Evolutionary conservation across 2,329 filamentous ascomycete genomes (phyloP).

Genomic region (Diatrype stigma): DNA sequence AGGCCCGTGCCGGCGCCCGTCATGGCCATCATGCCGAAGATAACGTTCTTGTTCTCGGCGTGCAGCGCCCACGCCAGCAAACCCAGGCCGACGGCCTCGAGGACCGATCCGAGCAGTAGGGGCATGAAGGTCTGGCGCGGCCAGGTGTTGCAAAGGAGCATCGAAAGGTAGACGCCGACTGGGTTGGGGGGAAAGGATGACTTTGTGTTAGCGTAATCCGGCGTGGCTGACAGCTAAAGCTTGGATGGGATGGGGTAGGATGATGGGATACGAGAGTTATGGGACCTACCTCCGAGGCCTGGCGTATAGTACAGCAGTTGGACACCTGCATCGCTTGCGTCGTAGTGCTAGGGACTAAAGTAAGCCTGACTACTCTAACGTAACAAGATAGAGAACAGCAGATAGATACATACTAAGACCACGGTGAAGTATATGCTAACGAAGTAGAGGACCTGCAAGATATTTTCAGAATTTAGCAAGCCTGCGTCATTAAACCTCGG

Average conservation of each 20-base stretch:
- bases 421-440: constrained; percentile 64
- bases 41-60: constrained; percentile 39
- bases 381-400: no score
- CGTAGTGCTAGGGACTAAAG: constrained; percentile 36
- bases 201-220: no score
- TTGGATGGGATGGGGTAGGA: no score
- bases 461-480: not conserved
- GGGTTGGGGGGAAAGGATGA: no score
- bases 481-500: constrained; percentile 29
- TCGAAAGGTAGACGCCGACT: constrained; percentile 52
- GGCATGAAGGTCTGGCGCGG: constrained; percentile 59
- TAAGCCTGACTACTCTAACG: no score
- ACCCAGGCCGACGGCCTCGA: constrained; percentile 55
- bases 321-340: constrained; percentile 44
- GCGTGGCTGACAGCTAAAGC: no score
- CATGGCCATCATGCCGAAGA: constrained; percentile 65
- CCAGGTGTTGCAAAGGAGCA: constrained; percentile 56
- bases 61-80: constrained; percentile 55
- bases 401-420: constrained; percentile 34
- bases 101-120: constrained; percentile 50
- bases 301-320: constrained; percentile 62
- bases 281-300: constrained; percentile 49
- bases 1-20: constrained; percentile 60
- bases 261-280: not conserved
- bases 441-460: constrained; percentile 56